phyloP scores from a whole-genome alignment of 305 asterid species.

The Nicotiana rustica region DNA sequence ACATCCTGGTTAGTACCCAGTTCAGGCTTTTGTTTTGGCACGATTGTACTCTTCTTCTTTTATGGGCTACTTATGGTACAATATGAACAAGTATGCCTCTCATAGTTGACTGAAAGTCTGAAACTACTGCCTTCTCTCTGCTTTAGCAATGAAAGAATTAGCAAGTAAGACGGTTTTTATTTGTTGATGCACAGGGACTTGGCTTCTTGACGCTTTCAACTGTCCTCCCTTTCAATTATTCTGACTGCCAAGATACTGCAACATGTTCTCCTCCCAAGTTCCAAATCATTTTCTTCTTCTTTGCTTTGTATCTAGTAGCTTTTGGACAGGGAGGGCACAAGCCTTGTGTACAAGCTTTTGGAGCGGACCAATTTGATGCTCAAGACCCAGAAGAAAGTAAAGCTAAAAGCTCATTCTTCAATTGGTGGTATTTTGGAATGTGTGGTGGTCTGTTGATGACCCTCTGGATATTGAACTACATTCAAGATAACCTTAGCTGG shows the following conservation, averaged over 20 bases:
- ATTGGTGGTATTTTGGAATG: slow-evolving; percentile 54
- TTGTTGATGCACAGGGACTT: slow-evolving; percentile 45
- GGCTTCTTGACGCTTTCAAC: slow-evolving; percentile 47
- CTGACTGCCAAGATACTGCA: slow-evolving; percentile 32
- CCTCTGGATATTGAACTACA: slow-evolving; percentile 40
- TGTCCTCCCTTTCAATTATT: slow-evolving; percentile 29
- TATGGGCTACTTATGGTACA: background rate
- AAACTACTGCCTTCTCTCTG: background rate
- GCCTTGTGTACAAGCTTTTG: slow-evolving; percentile 55
- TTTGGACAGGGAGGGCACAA: slow-evolving; percentile 58
- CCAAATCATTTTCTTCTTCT: slow-evolving; percentile 48
- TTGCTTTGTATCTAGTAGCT: slow-evolving; percentile 49
- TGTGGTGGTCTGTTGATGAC: slow-evolving; percentile 37
- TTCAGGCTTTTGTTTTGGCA: background rate
- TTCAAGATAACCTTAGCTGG: slow-evolving; percentile 59
- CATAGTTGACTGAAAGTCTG: background rate
- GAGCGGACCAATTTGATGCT: slow-evolving; percentile 54
- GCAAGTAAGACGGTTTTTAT: background rate
- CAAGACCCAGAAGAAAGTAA: slow-evolving; percentile 42
- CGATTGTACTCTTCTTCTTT: background rate
- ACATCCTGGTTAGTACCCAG: slow-evolving; percentile 43
- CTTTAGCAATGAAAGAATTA: background rate
- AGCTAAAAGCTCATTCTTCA: slow-evolving; percentile 61
- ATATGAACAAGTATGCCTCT: background rate
- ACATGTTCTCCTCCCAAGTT: slow-evolving; percentile 41